Evolutionary conservation across 768 basidiomycete species (phyloP).

Genomic region (Gymnopilus dilepis): DNA sequence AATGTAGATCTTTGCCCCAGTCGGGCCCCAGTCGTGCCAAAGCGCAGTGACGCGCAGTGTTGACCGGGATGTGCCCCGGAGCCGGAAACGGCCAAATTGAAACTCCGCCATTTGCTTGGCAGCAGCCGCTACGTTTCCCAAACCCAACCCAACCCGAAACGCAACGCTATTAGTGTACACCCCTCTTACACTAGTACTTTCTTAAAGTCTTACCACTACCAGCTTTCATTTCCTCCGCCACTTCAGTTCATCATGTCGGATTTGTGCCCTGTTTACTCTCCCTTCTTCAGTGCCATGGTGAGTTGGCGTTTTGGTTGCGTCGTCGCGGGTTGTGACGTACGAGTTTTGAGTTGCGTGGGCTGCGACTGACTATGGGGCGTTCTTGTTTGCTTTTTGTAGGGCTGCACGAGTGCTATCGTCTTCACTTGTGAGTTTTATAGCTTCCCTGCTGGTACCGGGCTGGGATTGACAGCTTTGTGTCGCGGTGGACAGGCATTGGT

Average conservation of each 20-base stretch:
- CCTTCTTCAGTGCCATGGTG: constrained; percentile 98
- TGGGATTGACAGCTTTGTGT: constrained; percentile 3
- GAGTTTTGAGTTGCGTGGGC: constrained; percentile 3
- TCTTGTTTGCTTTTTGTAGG: constrained; percentile 59
- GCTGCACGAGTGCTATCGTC: constrained; percentile 95
- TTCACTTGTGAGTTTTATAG: constrained; percentile 84
- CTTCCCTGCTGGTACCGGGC: neutral
- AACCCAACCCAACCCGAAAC: constrained; percentile 22
- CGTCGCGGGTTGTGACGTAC: constrained; percentile 20
- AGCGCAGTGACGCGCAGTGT: neutral
- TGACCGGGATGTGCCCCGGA: neutral
- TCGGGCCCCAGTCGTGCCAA: constrained; percentile 3
- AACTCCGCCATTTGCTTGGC: constrained; percentile 22
- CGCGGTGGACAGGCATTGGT: constrained; percentile 66
- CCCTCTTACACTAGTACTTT: constrained; percentile 2
- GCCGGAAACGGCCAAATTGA: constrained; percentile 19
- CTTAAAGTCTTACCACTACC: constrained; percentile 10
- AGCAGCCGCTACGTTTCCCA: constrained; percentile 14
- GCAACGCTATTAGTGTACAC: constrained; percentile 12
- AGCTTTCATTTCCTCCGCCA: neutral
- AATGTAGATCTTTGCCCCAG: constrained; percentile 3
- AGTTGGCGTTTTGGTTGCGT: constrained; percentile 32
- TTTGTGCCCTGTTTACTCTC: constrained; percentile 92
- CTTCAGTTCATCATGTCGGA: constrained; percentile 44
- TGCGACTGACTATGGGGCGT: constrained; percentile 3